Percentiles rank a stretch among this genome's conserved stretches.
Conservation (phyloP, 805 yeast species). For the Teunomyces stri region DNA sequence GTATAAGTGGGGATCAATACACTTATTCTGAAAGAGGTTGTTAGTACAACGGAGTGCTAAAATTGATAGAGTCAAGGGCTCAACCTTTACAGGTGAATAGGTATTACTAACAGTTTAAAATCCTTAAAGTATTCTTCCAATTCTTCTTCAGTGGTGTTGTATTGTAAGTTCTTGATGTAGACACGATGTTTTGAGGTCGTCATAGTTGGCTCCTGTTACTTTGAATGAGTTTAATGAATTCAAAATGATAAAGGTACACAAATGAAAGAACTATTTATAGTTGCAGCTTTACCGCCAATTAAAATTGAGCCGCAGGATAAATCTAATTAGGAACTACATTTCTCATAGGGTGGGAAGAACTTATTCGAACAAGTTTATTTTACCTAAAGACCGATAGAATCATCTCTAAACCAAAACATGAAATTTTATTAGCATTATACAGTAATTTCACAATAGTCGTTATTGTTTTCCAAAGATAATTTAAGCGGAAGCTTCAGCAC, state of each 20-base stretch:
- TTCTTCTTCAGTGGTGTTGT: constrained; percentile 51
- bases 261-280: background rate
- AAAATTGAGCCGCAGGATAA: background rate
- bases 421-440: constrained; percentile 15
- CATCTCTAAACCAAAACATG: constrained; percentile 12
- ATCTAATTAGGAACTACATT: constrained; percentile 8
- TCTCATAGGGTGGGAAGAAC: background rate
- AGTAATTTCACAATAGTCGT: constrained; percentile 6
- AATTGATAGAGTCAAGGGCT: too few species aligned
- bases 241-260: background rate
- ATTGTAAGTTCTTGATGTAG: constrained; percentile 54
- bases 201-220: constrained; percentile 1
- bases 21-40: constrained; percentile 16
- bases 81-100: background rate
- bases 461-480: constrained; percentile 5
- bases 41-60: background rate
- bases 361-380: constrained; percentile 1
- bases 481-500: constrained; percentile 49
- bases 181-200: constrained; percentile 33
- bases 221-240: too few species aligned
- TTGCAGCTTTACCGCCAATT: background rate
- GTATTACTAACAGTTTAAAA: constrained; percentile 44
- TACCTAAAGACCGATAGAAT: constrained; percentile 5
- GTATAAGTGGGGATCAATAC: constrained; percentile 57
- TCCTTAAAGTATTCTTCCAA: constrained; percentile 43